Base-by-base conservation (phyloP, 2,329 filamentous ascomycete genomes). In the Dryadomyces quercus-mongolicae region DNA sequence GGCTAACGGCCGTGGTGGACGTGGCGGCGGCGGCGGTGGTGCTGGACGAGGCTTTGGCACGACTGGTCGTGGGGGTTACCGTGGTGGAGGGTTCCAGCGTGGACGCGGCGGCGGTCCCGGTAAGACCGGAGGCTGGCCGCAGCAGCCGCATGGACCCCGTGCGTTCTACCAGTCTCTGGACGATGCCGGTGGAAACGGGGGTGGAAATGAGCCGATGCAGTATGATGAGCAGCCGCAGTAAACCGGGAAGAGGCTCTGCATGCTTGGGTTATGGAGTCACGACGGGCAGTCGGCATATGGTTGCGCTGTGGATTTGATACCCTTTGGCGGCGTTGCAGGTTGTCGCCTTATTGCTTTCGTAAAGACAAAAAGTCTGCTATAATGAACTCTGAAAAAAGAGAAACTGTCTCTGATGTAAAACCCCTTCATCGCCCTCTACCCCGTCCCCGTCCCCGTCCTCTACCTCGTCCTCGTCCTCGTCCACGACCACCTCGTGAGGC, bases 141-240 rank as follows among this genome's bases (percentile, higher is more conserved):
- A 22, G 22, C 22, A 22, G 22, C 22, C 6, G 51, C 44, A 51
- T 15, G 40, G 53, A 31, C 49, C 55, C 2, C 22, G 21, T 25
- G 49, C 54, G 38, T 48, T 53, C 34, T 60, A 60, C 54, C 56
- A 59, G 44, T 60, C 59, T 1, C 53, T 59, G 2, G 59, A 60
- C 53, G 56, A 60, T 38, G 54, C 53, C 3, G 56, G 56, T 1
- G 44, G 55, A 1, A 16, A 34, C 21, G 31, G 44, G 8, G 16
- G 34, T 7, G 52, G 46, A 2, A 20, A 49, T 16, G 52, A 54
- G 21, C 48, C 56, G 16, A 56, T 57, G 42, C 55, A 54, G 12
- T 59, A 59, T 15, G 57, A 57, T 40, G 55, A 59, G 12, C 47
- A 42, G 38, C 13, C 25, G 13, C 38, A 52, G 12, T 51, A 43